These are phyloP conservation scores for Colletotrichum tropicale DNA, from an alignment of 2,329 filamentous ascomycete genomes.

Conservation along the genomic window DNA sequence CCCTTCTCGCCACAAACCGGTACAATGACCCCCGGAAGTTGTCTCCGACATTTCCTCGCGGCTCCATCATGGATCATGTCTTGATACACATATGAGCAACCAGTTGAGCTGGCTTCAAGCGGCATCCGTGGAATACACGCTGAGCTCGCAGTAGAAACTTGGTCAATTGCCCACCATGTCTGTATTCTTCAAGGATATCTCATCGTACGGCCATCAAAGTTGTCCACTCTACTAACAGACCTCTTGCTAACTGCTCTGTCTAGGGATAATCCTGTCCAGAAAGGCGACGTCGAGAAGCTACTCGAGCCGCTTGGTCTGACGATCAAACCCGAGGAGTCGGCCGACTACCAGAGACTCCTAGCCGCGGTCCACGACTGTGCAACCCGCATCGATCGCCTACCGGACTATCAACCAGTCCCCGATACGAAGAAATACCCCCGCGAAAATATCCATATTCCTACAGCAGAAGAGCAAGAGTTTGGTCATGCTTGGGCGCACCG, in stretches of 20 bases:
- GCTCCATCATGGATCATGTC: neutral
- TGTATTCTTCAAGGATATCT: slow-evolving; percentile 43
- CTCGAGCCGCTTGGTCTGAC: slow-evolving; percentile 39
- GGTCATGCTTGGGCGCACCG: slow-evolving; percentile 57
- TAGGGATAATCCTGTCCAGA: slow-evolving; percentile 44
- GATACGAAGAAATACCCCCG: slow-evolving; percentile 49
- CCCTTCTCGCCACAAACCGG: neutral
- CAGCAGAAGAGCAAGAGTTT: slow-evolving; percentile 43
- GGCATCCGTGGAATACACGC: neutral
- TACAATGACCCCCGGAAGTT: neutral
- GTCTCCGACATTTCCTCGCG: neutral
- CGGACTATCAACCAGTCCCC: slow-evolving; percentile 49
- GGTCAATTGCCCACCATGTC: slow-evolving; percentile 31
- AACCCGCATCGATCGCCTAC: slow-evolving; percentile 44
- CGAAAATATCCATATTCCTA: slow-evolving; percentile 44
- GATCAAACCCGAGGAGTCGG: slow-evolving; percentile 38
- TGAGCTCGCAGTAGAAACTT: neutral
- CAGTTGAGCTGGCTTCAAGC: neutral
- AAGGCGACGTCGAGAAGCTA: slow-evolving; percentile 40
- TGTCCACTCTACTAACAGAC: neutral
- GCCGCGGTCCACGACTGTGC: slow-evolving; percentile 58
- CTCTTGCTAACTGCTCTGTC: neutral
- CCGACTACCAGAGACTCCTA: slow-evolving; percentile 51
- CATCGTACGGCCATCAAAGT: slow-evolving; percentile 27
- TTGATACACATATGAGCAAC: neutral